Conservation (phyloP, 2,329 filamentous ascomycete species). For the Diaporthe capsici region DNA sequence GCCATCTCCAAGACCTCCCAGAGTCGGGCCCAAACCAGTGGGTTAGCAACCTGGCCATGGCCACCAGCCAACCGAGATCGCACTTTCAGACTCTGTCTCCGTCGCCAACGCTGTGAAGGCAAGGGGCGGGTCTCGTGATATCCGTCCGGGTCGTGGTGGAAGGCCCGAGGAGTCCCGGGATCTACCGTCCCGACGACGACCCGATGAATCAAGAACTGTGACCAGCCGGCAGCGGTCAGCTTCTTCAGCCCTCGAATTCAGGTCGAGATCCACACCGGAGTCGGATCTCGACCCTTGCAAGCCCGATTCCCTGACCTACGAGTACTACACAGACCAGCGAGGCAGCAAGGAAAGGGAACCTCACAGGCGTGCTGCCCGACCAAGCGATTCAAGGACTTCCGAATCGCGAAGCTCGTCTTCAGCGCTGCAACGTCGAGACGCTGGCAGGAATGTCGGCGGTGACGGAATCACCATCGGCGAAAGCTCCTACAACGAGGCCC, state of each 20-base stretch:
- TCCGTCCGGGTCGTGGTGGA: not conserved
- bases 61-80: not conserved
- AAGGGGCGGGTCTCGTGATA: not conserved
- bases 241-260: constrained; percentile 15
- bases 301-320: constrained; percentile 2
- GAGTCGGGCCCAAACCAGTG: constrained; percentile 47
- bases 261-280: constrained; percentile 19
- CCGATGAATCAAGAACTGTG: not conserved
- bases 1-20: constrained; percentile 48
- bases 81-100: constrained; percentile 38
- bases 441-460: not conserved
- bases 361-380: not conserved
- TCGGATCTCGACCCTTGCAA: constrained; percentile 3
- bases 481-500: not conserved
- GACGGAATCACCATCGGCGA: not conserved
- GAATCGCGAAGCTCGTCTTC: not conserved
- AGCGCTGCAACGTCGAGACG: not conserved
- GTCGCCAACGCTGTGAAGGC: not conserved
- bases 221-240: constrained; percentile 4
- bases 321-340: not conserved
- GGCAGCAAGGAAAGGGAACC: not conserved
- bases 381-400: not conserved
- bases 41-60: constrained; percentile 34
- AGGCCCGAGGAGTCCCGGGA: not conserved
- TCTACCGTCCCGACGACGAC: not conserved